Evolutionary conservation across 176 grass and related monocot species (phyloP).

Genomic region (Guadua angustifolia): DNA sequence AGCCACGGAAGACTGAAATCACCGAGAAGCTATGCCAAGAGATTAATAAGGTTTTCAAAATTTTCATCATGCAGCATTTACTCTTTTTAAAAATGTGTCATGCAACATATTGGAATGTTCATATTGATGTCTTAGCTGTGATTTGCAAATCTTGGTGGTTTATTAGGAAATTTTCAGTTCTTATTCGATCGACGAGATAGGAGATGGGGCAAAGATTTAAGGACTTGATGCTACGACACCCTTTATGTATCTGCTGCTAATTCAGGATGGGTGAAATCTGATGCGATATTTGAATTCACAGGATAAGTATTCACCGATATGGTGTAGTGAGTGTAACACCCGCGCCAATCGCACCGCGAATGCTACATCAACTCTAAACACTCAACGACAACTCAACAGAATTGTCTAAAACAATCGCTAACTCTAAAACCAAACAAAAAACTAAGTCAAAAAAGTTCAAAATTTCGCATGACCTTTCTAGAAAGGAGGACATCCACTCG

Average conservation of each 20-base stretch:
- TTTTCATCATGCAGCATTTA: neutral
- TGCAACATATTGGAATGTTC: neutral
- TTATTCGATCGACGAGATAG: neutral
- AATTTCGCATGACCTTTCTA: too few species aligned
- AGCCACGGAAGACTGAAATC: conserved; percentile 92
- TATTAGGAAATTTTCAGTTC: neutral
- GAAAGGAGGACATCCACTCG: too few species aligned
- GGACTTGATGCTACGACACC: neutral
- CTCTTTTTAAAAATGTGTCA: too few species aligned
- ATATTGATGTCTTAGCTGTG: too few species aligned
- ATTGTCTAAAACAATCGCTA: too few species aligned
- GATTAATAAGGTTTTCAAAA: conserved; percentile 79
- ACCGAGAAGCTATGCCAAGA: conserved; percentile 90
- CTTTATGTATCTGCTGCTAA: neutral
- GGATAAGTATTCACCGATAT: too few species aligned
- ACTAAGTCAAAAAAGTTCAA: too few species aligned
- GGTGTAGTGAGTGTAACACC: too few species aligned
- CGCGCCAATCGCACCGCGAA: too few species aligned
- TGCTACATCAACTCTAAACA: too few species aligned
- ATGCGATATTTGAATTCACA: neutral
- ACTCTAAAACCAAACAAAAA: too few species aligned
- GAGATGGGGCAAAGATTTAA: neutral
- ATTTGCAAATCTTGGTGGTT: neutral
- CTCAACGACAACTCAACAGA: too few species aligned
- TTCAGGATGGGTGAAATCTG: neutral